These are phyloP conservation scores for Casuarina cunninghamiana DNA, from an alignment of 306 rosid species.

Conservation along the genomic window DNA sequence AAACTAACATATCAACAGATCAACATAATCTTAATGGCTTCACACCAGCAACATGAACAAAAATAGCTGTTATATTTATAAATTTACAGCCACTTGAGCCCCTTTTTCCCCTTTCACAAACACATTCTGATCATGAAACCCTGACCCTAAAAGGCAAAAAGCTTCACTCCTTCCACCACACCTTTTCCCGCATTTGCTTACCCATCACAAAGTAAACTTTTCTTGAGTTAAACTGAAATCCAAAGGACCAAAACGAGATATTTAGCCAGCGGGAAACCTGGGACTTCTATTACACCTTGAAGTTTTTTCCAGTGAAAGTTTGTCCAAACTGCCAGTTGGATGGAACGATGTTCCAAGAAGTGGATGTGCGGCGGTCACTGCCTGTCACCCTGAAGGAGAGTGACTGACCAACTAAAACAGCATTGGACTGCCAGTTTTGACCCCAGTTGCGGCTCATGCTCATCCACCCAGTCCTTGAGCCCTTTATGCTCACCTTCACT, in stretches of 20 bases:
- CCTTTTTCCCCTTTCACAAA: background rate
- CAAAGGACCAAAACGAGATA: background rate
- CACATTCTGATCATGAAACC: background rate
- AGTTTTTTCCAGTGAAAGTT: slow-evolving; percentile 72
- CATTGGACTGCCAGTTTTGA: slow-evolving; percentile 63
- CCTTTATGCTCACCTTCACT: slow-evolving; percentile 57
- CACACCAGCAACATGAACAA: background rate
- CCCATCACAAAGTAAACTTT: background rate
- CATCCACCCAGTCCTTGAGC: slow-evolving; percentile 70
- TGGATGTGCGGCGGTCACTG: slow-evolving; percentile 70
- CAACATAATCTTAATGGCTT: too few species aligned
- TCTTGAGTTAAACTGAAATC: background rate
- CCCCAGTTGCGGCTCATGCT: slow-evolving; percentile 87
- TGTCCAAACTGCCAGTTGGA: slow-evolving; percentile 83
- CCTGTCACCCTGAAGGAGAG: background rate
- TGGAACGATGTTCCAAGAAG: slow-evolving; percentile 67
- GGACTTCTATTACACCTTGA: slow-evolving; percentile 39
- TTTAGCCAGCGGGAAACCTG: slow-evolving; percentile 8
- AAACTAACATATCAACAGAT: too few species aligned
- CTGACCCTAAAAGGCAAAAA: slow-evolving; percentile 24
- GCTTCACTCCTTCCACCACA: slow-evolving; percentile 22
- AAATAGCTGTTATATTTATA: background rate
- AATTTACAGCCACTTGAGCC: slow-evolving; percentile 67
- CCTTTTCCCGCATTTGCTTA: slow-evolving; percentile 9
- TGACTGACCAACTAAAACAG: too few species aligned